Base-by-base conservation (phyloP, 164 flowering plant species). In the Nymphaea thermarum region DNA sequence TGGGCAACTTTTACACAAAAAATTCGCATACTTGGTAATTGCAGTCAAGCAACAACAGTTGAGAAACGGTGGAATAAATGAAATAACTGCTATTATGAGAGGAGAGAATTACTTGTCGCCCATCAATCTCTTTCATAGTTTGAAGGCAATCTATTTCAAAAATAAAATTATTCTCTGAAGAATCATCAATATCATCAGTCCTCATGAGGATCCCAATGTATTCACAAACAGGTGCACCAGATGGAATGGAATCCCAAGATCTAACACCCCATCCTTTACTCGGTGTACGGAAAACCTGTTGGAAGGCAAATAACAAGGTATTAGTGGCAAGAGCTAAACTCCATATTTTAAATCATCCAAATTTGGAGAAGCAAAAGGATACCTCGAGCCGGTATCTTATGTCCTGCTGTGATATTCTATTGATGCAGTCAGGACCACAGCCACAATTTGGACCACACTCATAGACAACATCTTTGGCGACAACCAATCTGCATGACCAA, bases 121-220 rank as follows among this genome's bases (percentile, higher is more conserved):
- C 98, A 65, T 83, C 97, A 44, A 92, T 85, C 7, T 92, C 97
- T 43, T 76, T 83, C 86, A 95, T 95, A 4, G 99, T 95, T 63
- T 95, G 99, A 71, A 86, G 74, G 79, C 99, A 95, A 70, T 95
- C 99, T 65, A 95, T 95, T 66, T 95, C 97, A 81, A 91, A 95
- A 47, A 95, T 83, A 63, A 78, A 95, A 42, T 78, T 80, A 70
- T 92, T 88, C 43, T 81, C 94, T 5, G 74, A 70, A 43, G 71
- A 77, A 68, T 66, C 70, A 63, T 90, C 88, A 5, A 85, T 3
- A 43, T 95, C 98, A 44, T 87, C 86, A 3, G 91, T 83, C 73
- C 80, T 82, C 82, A 64, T 89, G 6, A 95, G 84, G 10, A 77
- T 67, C 64, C 99, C 99, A 2, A 70, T 78, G 69, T 95, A 95